phyloP scores from a whole-genome alignment of 1,139 yeast genomes.

The Saccharomyces hybrid region DNA sequence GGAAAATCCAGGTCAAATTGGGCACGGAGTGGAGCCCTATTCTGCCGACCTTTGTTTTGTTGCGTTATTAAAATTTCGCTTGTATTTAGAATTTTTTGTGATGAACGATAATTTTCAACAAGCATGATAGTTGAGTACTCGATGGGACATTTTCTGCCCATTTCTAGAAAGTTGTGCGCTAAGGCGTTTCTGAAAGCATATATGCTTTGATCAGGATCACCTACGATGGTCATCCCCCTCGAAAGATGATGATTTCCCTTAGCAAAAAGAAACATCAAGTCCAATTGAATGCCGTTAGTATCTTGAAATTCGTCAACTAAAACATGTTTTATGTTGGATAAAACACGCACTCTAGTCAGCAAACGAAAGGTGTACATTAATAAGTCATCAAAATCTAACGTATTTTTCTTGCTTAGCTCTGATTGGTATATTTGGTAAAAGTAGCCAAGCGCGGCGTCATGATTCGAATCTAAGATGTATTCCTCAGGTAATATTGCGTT shows the following conservation, averaged over 20 bases:
- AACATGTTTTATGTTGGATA: conserved; percentile 55
- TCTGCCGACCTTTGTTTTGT: conserved; percentile 42
- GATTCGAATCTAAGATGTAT: conserved; percentile 27
- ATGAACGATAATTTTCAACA: conserved; percentile 73
- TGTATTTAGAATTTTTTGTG: conserved; percentile 53
- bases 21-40: conserved; percentile 39
- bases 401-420: conserved; percentile 35
- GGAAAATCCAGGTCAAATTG: conserved; percentile 38
- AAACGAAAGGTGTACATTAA: conserved; percentile 49
- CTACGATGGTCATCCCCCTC: conserved; percentile 74
- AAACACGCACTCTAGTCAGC: conserved; percentile 40
- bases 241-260: conserved; percentile 30
- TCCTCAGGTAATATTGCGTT: conserved; percentile 39
- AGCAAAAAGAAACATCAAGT: conserved; percentile 56
- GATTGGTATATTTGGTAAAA: conserved; percentile 50
- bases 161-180: conserved; percentile 53
- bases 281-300: conserved; percentile 70
- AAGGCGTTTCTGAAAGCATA: conserved; percentile 84
- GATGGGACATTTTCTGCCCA: conserved; percentile 44
- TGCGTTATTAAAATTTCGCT: conserved; percentile 65
- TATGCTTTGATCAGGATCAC: conserved; percentile 95
- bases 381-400: conserved; percentile 81
- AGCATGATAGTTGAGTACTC: conserved; percentile 39
- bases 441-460: conserved; percentile 30
- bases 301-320: conserved; percentile 94